These are phyloP conservation scores for Barnettozyma wickerhamii DNA, from an alignment of 805 yeast genomes.

Conservation along the genomic window DNA sequence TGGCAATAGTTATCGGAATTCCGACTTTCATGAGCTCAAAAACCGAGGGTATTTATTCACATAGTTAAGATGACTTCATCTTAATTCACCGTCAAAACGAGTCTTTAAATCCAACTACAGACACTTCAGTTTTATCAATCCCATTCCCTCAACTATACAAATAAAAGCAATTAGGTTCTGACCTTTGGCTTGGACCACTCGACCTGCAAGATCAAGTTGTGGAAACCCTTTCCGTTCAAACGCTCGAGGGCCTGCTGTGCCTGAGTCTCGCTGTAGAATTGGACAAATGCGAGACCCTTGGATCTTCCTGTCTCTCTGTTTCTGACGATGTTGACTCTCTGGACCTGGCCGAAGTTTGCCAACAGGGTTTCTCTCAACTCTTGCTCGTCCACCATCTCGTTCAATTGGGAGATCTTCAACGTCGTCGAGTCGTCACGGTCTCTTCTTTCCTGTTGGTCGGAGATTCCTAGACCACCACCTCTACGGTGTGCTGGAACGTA, in stretches of 20 bases:
- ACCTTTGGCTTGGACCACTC: slow-evolving; percentile 50
- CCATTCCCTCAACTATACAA: too few species aligned
- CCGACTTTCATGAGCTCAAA: neutral
- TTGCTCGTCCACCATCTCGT: slow-evolving; percentile 78
- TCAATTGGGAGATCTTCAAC: slow-evolving; percentile 86
- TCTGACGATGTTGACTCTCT: slow-evolving; percentile 79
- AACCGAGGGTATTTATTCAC: neutral
- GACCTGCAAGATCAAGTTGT: slow-evolving; percentile 72
- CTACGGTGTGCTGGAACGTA: slow-evolving; percentile 66
- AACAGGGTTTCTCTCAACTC: slow-evolving; percentile 70
- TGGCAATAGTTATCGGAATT: too few species aligned
- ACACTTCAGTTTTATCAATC: too few species aligned
- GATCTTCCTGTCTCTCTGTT: slow-evolving; percentile 92
- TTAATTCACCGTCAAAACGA: too few species aligned
- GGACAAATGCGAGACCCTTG: slow-evolving; percentile 93
- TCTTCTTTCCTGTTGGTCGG: slow-evolving; percentile 36
- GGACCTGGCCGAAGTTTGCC: slow-evolving; percentile 57
- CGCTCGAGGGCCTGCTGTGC: slow-evolving; percentile 76
- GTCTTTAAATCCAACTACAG: too few species aligned
- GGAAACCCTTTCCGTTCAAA: slow-evolving; percentile 89
- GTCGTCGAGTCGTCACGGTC: slow-evolving; percentile 86
- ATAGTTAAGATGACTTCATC: neutral
- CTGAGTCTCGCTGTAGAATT: slow-evolving; percentile 58
- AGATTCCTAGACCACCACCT: slow-evolving; percentile 31
- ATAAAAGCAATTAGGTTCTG: too few species aligned